Conservation (phyloP, 129 eudicot species). For the Centrapalus pauciflorus region DNA sequence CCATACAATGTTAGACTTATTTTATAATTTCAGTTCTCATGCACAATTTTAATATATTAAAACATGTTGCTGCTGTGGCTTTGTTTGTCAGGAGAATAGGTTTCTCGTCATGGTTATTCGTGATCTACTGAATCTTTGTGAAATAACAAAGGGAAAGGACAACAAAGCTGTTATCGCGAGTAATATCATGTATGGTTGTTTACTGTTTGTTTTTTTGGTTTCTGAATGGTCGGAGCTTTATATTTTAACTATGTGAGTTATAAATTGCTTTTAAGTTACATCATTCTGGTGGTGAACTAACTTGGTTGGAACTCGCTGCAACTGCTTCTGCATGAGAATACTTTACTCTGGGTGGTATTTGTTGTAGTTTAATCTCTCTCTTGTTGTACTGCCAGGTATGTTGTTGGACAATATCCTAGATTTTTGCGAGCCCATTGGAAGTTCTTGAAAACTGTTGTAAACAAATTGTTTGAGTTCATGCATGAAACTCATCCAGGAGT, state of each 20-base stretch:
- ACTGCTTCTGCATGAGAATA: not conserved
- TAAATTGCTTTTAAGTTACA: not conserved
- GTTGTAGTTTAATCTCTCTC: not conserved
- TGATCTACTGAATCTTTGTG: constrained; percentile 90
- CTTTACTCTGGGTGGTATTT: not conserved
- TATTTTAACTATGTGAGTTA: not conserved
- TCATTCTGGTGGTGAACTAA: not conserved
- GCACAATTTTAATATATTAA: not conserved
- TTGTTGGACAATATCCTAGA: constrained; percentile 98
- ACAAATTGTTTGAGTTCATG: constrained; percentile 98
- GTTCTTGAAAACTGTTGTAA: constrained; percentile 92
- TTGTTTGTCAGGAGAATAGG: constrained; percentile 74
- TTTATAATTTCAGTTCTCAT: not conserved
- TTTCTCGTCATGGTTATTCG: constrained; percentile 99
- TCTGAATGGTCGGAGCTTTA: not conserved
- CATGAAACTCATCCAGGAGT: constrained; percentile 99
- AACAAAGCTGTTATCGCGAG: constrained; percentile 99
- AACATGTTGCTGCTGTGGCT: not conserved
- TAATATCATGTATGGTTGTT: constrained; percentile 74
- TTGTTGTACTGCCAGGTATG: constrained; percentile 62
- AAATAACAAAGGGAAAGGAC: constrained; percentile 96
- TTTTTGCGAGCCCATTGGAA: constrained; percentile 98
- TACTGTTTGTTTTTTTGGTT: not conserved
- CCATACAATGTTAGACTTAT: not conserved
- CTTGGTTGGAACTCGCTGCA: not conserved